A percentile compares a stretch with the other conserved stretches of the same genome.
These are phyloP conservation scores for Lineolata rhizophorae DNA, from an alignment of 495 filamentous ascomycete species.

Conservation along the genomic window DNA sequence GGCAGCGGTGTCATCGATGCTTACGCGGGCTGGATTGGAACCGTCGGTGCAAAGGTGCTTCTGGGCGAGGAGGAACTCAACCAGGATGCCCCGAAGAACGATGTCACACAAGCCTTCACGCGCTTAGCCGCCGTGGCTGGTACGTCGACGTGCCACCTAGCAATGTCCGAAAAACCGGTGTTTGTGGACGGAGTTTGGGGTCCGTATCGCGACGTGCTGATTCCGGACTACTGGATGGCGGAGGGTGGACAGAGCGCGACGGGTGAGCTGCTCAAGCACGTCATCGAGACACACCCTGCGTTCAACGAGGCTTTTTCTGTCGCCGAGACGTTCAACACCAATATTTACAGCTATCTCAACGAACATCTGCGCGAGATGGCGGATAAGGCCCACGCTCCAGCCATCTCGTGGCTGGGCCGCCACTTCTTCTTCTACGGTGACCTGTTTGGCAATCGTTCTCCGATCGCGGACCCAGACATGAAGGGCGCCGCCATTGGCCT, in stretches of 20 bases:
- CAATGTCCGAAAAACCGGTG: constrained; percentile 76
- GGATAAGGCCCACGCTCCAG: constrained; percentile 41
- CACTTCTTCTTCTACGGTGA: constrained; percentile 98
- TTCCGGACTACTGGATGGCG: constrained; percentile 83
- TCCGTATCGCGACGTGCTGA: constrained; percentile 80
- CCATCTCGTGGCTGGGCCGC: constrained; percentile 61
- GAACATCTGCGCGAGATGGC: constrained; percentile 60
- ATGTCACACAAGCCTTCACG: constrained; percentile 75
- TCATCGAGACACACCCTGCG: constrained; percentile 81
- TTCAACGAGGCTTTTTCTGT: constrained; percentile 54
- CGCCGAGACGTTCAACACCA: constrained; percentile 53
- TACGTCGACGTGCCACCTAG: constrained; percentile 90
- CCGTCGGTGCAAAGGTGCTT: constrained; percentile 84
- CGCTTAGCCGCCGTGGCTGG: constrained; percentile 90
- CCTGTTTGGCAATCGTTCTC: constrained; percentile 91
- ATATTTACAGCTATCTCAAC: constrained; percentile 90
- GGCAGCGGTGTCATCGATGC: constrained; percentile 95
- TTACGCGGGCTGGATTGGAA: constrained; percentile 96
- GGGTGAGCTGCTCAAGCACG: constrained; percentile 77
- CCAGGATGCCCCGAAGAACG: constrained; percentile 32
- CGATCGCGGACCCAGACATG: constrained; percentile 83
- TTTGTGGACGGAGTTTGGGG: constrained; percentile 95
- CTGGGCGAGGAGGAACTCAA: constrained; percentile 37
- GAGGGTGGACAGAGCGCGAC: constrained; percentile 94
- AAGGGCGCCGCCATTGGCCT: constrained; percentile 70